Evolutionary conservation across 371 early-diverging fungal genomes (phyloP), one percentile per base, ranked within the genome.

Genomic region (Apophysomyces sp.): DNA sequence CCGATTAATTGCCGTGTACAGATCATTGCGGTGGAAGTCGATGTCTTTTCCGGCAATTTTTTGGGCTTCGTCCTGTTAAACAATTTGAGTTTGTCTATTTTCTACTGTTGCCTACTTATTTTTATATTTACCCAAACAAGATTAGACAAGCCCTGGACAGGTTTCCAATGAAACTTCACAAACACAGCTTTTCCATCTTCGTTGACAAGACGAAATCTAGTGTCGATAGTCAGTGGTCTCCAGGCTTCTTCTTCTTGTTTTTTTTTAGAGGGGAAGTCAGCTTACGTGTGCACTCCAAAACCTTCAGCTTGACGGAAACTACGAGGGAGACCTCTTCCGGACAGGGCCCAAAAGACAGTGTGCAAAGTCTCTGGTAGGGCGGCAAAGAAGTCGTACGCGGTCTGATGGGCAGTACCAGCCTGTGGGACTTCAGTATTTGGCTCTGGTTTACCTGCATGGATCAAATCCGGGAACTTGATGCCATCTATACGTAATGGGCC

Each of bases 131-230:
- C 83, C 74, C 79, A 78, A 24, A 68, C 58, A 37, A 82, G 64
- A 55, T 67, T 73, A 30, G 73, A 64, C 8, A 75, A 56, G 39
- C 84, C 84, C 36, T 65, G 70, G 16, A 71, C 52, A 1, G 87
- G 76, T 36, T 80, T 85, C 76, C 76, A 86, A 41, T 77, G 73
- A 60, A 77, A 86, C 61, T 86, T 86, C 53, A 71, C 73, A 60
- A 76, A 82, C 4, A 57, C 57, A 28, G 64, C 18, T 37, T 75
- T 64, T 15, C 82, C 81, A 15, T 77, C 37, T n/a, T 62, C 78
- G 60, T 77, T 83, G 32, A 85, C 61, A 4, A 84, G 57, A 18
- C 78, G 72, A 71, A 78, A 83, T 6, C 58, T 64, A 32, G 24
- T 7, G 9, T 15, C 4, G n/a, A 37, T 40, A 4, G 16, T 21